Evolutionary conservation across 2,329 filamentous ascomycete species (phyloP), one percentile per base, ranked within the genome.

Genomic region (Venturiaceae sp.): DNA sequence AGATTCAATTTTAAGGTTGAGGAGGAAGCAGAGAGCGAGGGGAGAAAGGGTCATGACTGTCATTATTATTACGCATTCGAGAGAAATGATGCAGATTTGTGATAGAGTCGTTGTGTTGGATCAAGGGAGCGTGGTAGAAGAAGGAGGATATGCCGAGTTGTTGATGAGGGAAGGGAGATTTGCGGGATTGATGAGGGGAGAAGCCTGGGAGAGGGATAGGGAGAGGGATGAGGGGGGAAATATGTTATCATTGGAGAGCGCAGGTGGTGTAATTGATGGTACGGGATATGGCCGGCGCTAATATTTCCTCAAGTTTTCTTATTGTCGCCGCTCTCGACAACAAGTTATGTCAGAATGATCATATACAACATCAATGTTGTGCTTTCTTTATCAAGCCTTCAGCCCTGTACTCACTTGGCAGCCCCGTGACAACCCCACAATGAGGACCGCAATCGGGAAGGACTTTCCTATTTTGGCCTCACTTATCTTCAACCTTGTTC

Each of bases 21-120:
- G 62, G 3, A 55, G 55, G 59, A 37, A 53, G 61, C 23, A 58
- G 60, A 47, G 44, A 56, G 7, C 53, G 57, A 14, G 50, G 55
- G 11, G 50, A 39, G 26, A 65, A 65, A 13, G 62, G 66, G 3
- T 75, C 74, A 80, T 90, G 69, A 87, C 87, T 0, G 83, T 95
- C 0, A 77, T 96, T 16, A 80, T 95, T 26, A 86, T 95, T 39
- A 96, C 91, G 53, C 92, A 96, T 72, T 83, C 80, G 59, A 78
- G 76, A 61, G 86, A 92, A 66, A 95, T 96, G 90, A 96, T 97
- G 88, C 79, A 80, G 59, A 81, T 89, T 60, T 88, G 87, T 0
- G 85, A 90, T 67, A 78, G 82, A 47, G 76, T 96, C 7, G 76
- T 92, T 0, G 83, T 96, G 62, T 64, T 86, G 60, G 77, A 95